Percentiles rank a stretch among this genome's conserved stretches.
Conservation (phyloP, 1,284 basidiomycete species). For the Ustilago lituana region DNA sequence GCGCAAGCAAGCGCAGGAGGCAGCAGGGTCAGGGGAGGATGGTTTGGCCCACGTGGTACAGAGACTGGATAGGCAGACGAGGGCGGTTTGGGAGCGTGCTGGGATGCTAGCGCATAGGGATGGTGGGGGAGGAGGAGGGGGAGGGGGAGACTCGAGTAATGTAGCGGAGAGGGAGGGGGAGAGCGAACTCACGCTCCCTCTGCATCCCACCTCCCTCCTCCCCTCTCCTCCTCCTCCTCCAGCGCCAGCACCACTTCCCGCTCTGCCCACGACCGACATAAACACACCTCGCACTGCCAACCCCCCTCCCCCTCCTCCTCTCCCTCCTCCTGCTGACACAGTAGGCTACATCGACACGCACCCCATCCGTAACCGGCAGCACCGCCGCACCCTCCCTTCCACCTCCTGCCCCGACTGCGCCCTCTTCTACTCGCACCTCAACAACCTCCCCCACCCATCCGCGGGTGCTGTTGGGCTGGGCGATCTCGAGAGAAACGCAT, state of each 20-base stretch:
- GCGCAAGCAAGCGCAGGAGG: not conserved
- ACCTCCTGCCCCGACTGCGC: constrained; percentile 38
- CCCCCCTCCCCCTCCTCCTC: not conserved
- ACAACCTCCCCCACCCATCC: not conserved
- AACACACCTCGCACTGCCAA: too few relatives aligned
- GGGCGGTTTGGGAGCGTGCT: constrained; percentile 5
- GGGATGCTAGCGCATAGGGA: constrained; percentile 1
- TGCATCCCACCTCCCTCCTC: constrained; percentile 1
- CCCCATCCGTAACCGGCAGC: constrained; percentile 18
- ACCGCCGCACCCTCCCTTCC: constrained; percentile 23
- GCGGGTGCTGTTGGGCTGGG: not conserved
- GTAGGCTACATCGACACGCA: constrained; percentile 22
- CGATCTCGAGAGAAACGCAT: constrained; percentile 16
- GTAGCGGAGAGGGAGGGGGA: constrained; percentile 6
- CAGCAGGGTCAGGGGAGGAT: not conserved
- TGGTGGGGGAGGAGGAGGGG: not conserved
- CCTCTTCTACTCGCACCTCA: constrained; percentile 35
- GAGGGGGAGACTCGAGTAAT: not conserved
- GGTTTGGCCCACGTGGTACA: not conserved
- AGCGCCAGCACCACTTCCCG: too few relatives aligned
- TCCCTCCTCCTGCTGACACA: not conserved
- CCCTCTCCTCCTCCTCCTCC: not conserved
- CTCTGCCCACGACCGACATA: too few relatives aligned
- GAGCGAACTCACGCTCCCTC: constrained; percentile 17
- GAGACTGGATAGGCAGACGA: not conserved